A percentile compares a stretch with the other conserved stretches of the same genome.
phyloP scores from a whole-genome alignment of 1,284 basidiomycete genomes.

The Trichosporon asahii region DNA sequence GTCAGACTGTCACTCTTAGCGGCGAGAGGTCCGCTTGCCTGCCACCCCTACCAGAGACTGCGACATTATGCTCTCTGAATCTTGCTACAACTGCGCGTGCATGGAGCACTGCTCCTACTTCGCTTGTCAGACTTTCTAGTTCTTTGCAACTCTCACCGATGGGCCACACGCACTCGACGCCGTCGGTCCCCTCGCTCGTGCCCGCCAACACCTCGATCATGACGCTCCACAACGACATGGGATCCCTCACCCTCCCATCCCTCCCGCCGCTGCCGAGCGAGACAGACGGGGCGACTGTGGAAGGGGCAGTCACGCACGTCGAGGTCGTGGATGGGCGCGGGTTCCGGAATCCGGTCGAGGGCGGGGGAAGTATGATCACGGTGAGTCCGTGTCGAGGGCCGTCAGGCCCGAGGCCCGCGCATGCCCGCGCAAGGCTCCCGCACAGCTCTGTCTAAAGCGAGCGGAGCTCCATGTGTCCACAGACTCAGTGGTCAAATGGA shows the following conservation, averaged over 20 bases:
- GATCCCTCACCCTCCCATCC: background rate
- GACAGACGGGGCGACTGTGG: background rate
- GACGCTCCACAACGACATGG: background rate
- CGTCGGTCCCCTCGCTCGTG: background rate
- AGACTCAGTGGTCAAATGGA: no score
- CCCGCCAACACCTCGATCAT: background rate
- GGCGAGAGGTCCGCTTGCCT: no score
- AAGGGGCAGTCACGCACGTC: background rate
- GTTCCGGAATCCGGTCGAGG: background rate
- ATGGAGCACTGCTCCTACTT: no score
- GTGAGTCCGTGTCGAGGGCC: background rate
- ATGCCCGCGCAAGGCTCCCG: no score
- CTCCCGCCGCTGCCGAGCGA: background rate
- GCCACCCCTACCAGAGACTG: no score
- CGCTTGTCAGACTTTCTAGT: no score
- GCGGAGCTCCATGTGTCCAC: no score
- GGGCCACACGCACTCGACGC: background rate
- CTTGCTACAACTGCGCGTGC: no score
- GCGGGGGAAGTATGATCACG: conserved; percentile 1
- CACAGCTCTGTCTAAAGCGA: no score
- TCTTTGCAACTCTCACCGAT: background rate
- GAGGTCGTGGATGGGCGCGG: background rate
- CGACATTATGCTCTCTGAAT: no score
- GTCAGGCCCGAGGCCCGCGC: background rate
- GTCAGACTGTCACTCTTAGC: no score